A percentile compares a stretch with the other conserved stretches of the same genome.
Conservation (phyloP, 768 basidiomycete species). For the Tricholoma sp. region DNA sequence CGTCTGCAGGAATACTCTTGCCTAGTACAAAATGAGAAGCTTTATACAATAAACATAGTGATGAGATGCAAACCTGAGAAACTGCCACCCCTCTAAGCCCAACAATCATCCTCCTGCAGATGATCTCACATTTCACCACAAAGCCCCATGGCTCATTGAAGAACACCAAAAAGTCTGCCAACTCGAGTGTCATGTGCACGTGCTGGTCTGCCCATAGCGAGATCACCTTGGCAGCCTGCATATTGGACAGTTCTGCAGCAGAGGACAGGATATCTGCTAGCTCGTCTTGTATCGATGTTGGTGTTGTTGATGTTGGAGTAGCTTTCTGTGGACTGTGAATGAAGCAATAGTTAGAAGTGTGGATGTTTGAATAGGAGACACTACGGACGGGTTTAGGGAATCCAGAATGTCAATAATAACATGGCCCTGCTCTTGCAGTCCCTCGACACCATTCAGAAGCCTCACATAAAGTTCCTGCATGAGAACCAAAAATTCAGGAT, state of each 20-base stretch:
- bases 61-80: conserved; percentile 49
- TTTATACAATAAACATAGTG: conserved; percentile 7
- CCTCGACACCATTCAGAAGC: conserved; percentile 61
- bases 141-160: conserved; percentile 89
- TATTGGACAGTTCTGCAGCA: conserved; percentile 81
- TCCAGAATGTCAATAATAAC: conserved; percentile 58
- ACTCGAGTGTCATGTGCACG: conserved; percentile 56
- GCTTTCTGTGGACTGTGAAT: neutral
- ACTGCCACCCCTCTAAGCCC: conserved; percentile 83
- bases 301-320: conserved; percentile 22
- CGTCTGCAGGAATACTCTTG: conserved; percentile 78
- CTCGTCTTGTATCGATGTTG: conserved; percentile 54
- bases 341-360: neutral
- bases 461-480: conserved; percentile 55
- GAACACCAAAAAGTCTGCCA: conserved; percentile 72
- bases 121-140: conserved; percentile 80
- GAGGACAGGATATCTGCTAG: conserved; percentile 73
- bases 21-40: conserved; percentile 35
- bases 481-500: conserved; percentile 61
- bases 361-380: conserved; percentile 11
- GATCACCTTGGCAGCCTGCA: conserved; percentile 75
- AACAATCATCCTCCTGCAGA: conserved; percentile 90
- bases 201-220: conserved; percentile 75
- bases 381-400: conserved; percentile 26
- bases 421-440: conserved; percentile 55